Base-by-base conservation (phyloP, 2,329 filamentous ascomycete species). In the Aaosphaeria pasadenensis region DNA sequence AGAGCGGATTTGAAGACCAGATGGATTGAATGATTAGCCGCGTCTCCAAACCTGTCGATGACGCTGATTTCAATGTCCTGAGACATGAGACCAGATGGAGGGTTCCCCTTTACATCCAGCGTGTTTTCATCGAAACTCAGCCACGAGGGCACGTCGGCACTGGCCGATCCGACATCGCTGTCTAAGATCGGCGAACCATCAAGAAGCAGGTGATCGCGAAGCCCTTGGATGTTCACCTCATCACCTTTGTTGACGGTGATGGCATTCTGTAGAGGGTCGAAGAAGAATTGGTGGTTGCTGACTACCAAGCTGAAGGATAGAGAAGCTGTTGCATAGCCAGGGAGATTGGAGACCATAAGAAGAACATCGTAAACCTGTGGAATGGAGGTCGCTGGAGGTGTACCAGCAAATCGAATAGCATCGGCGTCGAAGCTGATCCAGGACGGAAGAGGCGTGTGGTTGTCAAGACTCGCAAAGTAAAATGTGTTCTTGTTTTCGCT, bases 391-490 rank as follows among this genome's bases (percentile, higher is more conserved):
- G 81, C 79, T 42, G 84, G 75, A 1, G 83, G 73, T 1, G 86
- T 87, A 28, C 91, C 91, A 1, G 80, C 81, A 58, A 95, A 95
- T 1, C 77, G 78, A 36, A 95, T 72, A 0, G 70, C 76, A 2
- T 64, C 64, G 1, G 79, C 64, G 56, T 94, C 81, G 60, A 96
- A 96, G n/a, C 74, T 73, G 40, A 95, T 74, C 91, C 91, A 96
- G 1, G 89, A 85, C 17, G 91, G 91, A 33, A 96, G 73, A 33
- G 91, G 90, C n/a, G 87, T 88, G 60, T 88, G 88, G 60, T 92
- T 81, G 5, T 77, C 77, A 4, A 88, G 87, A 3, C 87, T 84
- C 6, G 89, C 88, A 63, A 94, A 92, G 67, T 91, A 95, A 49
- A 73, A 73, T 28, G 83, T 82, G 44, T 85, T 77, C 11, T 71